These are phyloP conservation scores for Aspergillus ellipticus DNA, from an alignment of 495 filamentous ascomycete species.

Conservation along the genomic window DNA sequence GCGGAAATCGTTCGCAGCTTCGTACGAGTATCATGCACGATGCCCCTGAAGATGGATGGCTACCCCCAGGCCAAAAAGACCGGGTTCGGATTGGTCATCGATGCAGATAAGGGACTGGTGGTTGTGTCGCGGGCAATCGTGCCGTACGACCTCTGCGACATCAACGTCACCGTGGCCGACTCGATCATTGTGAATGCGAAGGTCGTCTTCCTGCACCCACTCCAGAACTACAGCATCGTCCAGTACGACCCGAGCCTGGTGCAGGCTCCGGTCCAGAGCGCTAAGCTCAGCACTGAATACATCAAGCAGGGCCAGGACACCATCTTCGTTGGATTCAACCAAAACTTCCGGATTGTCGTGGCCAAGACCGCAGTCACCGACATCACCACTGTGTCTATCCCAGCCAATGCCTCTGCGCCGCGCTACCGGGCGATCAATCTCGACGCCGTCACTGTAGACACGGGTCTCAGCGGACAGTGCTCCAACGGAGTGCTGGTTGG, in stretches of 20 bases:
- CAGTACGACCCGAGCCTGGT: slow-evolving; percentile 93
- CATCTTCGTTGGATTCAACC: slow-evolving; percentile 95
- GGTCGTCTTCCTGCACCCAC: slow-evolving; percentile 94
- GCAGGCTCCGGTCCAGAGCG: slow-evolving; percentile 86
- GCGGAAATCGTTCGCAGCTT: slow-evolving; percentile 93
- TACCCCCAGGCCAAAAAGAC: slow-evolving; percentile 90
- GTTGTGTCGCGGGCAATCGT: slow-evolving; percentile 90
- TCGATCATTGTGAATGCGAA: slow-evolving; percentile 91
- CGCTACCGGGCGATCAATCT: slow-evolving; percentile 94
- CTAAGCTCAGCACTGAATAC: slow-evolving; percentile 70
- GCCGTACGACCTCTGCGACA: slow-evolving; percentile 94
- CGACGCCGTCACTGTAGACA: slow-evolving; percentile 96
- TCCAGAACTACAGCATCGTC: slow-evolving; percentile 95
- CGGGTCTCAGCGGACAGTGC: slow-evolving; percentile 82
- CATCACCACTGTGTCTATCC: slow-evolving; percentile 95
- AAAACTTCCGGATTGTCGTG: slow-evolving; percentile 88
- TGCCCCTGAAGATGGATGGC: slow-evolving; percentile 94
- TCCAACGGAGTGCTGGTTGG: slow-evolving; percentile 90
- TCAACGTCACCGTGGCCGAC: slow-evolving; percentile 91
- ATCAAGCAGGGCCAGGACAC: slow-evolving; percentile 90
- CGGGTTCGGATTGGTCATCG: slow-evolving; percentile 91
- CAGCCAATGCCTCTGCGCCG: slow-evolving; percentile 86
- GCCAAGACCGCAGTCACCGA: slow-evolving; percentile 94
- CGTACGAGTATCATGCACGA: slow-evolving; percentile 83
- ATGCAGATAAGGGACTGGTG: slow-evolving; percentile 92